Base-by-base conservation (phyloP, 495 filamentous ascomycete genomes). In the Emericellopsis terricola region DNA sequence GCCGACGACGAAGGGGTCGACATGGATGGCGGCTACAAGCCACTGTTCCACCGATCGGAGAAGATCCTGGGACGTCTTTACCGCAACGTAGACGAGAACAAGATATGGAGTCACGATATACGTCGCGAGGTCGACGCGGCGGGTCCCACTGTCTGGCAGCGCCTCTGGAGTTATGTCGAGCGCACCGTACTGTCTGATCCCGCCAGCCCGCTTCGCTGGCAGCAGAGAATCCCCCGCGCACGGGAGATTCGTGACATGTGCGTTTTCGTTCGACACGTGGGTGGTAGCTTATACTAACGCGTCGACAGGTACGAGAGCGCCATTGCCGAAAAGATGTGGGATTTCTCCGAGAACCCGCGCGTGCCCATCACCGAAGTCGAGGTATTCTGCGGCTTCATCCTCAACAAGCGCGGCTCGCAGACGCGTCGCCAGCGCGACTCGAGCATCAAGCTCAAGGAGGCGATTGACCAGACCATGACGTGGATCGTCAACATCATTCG, bases 21-120 rank as follows among this genome's bases (percentile, higher is more conserved):
- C 3, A 57, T 60, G 5, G 63, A 68, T 3, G 64, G 67, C 10
- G 52, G 58, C 3, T 57, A 60, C 6, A 51, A 53, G 0, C 48
- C 57, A 24, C 41, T 39, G 11, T 91, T 75, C 41, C 89, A 91
- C 43, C 44, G 53, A 29, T 82, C 74, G 8, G 39, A 68, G 0
- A 83, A 84, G 41, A 55, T 81, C 10, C 62, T 87, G 0, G 83
- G 83, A 0, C 55, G 68, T 24, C 60, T 92, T 1, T 89, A 78
- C 46, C 67, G 81, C 1, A 65, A 64, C 0, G 76, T 92, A 19
- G 72, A 91, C 44, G 83, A 91, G 48, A 57, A 56, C 4, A 49
- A 67, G 33, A 76, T 89, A 39, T 73, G 81, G 52, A 38, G 47
- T 5, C 44, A 68, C 5, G 50, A 81, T 32, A 62, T 80, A 31